Percentiles rank a stretch among this genome's conserved stretches.
Conservation (phyloP, 2,329 filamentous ascomycete species). For the Colletotrichum zoysiae region DNA sequence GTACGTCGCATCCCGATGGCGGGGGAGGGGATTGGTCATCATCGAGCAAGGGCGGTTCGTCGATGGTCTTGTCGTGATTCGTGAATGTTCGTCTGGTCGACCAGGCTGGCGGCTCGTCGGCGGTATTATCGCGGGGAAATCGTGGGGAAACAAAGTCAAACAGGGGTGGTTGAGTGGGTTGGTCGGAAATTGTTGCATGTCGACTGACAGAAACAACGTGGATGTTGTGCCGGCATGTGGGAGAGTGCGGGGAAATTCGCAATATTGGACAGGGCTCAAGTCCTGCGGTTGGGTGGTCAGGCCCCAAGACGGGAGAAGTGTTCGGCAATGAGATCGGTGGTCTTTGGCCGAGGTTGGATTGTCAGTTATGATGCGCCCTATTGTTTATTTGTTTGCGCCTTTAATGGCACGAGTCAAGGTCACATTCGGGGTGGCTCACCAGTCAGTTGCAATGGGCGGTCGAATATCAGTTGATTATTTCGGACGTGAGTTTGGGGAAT, state of each 20-base stretch:
- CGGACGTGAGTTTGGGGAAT: not conserved
- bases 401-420: not conserved
- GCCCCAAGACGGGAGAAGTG: slow-evolving; percentile 1
- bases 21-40: not conserved
- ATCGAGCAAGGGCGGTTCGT: not conserved
- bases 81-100: not conserved
- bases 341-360: slow-evolving; percentile 14
- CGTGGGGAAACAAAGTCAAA: slow-evolving; percentile 2
- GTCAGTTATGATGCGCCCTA: not conserved
- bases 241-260: slow-evolving; percentile 27
- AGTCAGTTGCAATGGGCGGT: too few relatives aligned
- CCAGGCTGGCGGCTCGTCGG: slow-evolving; percentile 15
- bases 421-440: not conserved
- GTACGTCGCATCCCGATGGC: slow-evolving; percentile 15
- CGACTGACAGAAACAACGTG: slow-evolving; percentile 1
- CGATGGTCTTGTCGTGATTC: not conserved
- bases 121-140: slow-evolving; percentile 33
- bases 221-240: slow-evolving; percentile 16
- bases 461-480: too few relatives aligned
- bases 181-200: not conserved
- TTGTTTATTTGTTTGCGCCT: not conserved
- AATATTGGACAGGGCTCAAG: slow-evolving; percentile 4
- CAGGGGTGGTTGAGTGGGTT: not conserved
- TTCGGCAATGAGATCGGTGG: slow-evolving; percentile 18
- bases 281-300: not conserved